These are phyloP conservation scores for Dothistroma septosporum DNA, from an alignment of 2,329 filamentous ascomycete genomes.

Conservation along the genomic window DNA sequence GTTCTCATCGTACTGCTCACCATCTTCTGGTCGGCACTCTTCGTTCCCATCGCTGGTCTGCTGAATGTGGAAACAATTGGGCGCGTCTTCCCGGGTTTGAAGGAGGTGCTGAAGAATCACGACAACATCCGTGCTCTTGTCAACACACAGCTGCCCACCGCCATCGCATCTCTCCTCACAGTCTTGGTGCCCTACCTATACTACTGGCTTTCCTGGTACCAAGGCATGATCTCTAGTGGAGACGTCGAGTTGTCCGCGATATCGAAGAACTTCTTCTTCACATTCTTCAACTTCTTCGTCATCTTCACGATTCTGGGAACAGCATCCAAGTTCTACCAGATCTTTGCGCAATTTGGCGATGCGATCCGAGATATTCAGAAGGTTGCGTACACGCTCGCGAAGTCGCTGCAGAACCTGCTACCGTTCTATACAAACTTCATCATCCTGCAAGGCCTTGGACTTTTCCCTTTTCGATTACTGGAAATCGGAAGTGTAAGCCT, in stretches of 20 bases:
- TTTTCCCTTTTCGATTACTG: conserved; percentile 87
- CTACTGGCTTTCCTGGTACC: conserved; percentile 82
- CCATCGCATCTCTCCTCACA: conserved; percentile 81
- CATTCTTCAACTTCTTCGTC: conserved; percentile 98
- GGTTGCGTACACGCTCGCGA: conserved; percentile 71
- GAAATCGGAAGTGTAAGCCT: conserved; percentile 82
- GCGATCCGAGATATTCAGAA: conserved; percentile 73
- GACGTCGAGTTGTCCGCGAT: conserved; percentile 93
- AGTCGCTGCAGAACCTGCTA: conserved; percentile 68
- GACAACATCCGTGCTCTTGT: conserved; percentile 70
- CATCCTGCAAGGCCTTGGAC: conserved; percentile 85
- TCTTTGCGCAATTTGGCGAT: conserved; percentile 60
- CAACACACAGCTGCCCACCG: conserved; percentile 80
- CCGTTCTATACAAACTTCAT: conserved; percentile 93
- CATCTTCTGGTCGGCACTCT: conserved; percentile 80
- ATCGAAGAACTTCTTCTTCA: conserved; percentile 97
- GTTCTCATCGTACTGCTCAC: conserved; percentile 76
- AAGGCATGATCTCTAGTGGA: conserved; percentile 92
- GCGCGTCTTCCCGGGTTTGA: conserved; percentile 67
- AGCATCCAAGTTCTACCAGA: conserved; percentile 63
- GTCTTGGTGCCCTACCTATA: conserved; percentile 90
- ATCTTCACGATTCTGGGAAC: conserved; percentile 87
- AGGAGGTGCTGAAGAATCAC: conserved; percentile 62
- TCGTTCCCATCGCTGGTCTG: conserved; percentile 72
- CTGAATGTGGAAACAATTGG: conserved; percentile 77